Base-by-base conservation (phyloP, 2,329 filamentous ascomycete genomes). In the Thyridium curvatum region DNA sequence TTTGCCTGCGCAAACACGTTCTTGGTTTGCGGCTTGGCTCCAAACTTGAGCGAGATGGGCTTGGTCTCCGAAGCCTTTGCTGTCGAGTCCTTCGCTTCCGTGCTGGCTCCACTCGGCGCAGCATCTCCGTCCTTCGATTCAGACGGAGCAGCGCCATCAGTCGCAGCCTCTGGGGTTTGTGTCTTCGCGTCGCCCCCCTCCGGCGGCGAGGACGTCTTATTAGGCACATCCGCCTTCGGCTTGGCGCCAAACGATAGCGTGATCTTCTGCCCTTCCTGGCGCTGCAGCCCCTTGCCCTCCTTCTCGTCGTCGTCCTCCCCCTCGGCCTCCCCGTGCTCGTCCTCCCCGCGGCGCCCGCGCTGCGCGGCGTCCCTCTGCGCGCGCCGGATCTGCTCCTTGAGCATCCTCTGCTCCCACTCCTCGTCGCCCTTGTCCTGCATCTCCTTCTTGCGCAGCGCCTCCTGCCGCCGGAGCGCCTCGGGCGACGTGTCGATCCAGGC, bases 401-500 rank as follows among this genome's bases (percentile, higher is more conserved):
- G 82, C 67, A 90, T 71, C 54, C 77, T 79, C 61, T 91, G 84
- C 63, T 97, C 90, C 35, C 88, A 66, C 62, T 94, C 86, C 58
- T 97, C 91, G 50, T 96, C 90, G 3, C 89, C 88, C 50, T 86
- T 86, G 52, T 96, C 90, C 60, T 90, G 82, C 40, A 85, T 77
- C 59, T 96, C 90, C 60, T 88, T 91, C 55, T 83, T 81, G 49
- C 82, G 70, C 35, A 96, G 71, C 18, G 87, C 87, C 48, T 96
- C 91, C 45, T 86, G 79, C 37, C 90, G 69, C 50, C 79, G 72
- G 47, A 97, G 64, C 2, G 89, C 87, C 40, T 95, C 91, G 0
- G 89, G 87, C 29, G 84, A 90, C 52, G 91, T 88, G 55, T 98
- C 91, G 41, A 96, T 82, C 86, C 90, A 98, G 2, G 84, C 73